Conservation (phyloP, 2,329 filamentous ascomycete species). For the Penicillium sp. region DNA sequence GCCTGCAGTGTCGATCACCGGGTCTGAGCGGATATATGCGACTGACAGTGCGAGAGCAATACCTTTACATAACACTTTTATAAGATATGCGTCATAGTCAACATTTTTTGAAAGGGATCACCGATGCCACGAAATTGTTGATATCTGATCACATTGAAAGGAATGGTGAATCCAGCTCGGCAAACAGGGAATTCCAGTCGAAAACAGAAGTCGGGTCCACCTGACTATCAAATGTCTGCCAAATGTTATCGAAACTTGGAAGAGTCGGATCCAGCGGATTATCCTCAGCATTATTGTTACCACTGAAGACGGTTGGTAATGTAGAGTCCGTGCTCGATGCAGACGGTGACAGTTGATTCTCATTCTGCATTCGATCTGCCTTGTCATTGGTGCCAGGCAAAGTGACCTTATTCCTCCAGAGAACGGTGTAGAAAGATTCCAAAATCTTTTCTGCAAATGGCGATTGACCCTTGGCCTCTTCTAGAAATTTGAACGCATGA, state of each 20-base stretch:
- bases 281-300: neutral
- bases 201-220: constrained; percentile 14
- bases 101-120: neutral
- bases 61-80: neutral
- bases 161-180: constrained; percentile 18
- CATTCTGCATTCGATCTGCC: neutral
- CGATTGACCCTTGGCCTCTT: constrained; percentile 31
- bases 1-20: constrained; percentile 8
- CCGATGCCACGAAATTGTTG: constrained; percentile 4
- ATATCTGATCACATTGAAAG: constrained; percentile 5
- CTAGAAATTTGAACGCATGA: constrained; percentile 34
- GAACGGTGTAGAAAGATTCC: constrained; percentile 31
- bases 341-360: neutral
- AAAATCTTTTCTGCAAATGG: constrained; percentile 30
- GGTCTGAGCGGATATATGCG: neutral
- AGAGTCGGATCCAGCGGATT: constrained; percentile 7
- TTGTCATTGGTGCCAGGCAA: neutral
- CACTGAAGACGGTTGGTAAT: neutral
- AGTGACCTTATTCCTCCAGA: constrained; percentile 23
- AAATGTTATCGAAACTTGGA: constrained; percentile 17
- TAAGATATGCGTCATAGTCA: neutral
- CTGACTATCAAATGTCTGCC: constrained; percentile 21
- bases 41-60: neutral
- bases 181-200: constrained; percentile 21
- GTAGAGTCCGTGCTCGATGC: neutral